Evolutionary conservation across 140 eudicot species (phyloP).

Genomic region (Senecio squalidus): DNA sequence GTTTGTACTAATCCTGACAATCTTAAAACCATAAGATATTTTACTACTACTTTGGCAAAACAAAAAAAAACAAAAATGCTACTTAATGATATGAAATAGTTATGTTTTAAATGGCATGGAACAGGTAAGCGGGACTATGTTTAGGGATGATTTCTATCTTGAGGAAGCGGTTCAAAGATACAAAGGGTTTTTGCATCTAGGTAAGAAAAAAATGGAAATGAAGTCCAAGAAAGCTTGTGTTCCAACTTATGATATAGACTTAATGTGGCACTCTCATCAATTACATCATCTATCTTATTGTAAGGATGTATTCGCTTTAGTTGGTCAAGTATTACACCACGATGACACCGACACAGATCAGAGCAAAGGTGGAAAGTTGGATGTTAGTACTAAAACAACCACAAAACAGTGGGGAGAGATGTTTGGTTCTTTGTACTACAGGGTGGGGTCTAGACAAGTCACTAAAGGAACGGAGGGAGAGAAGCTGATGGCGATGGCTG

Average conservation of each 20-base stretch:
- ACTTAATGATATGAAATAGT: background rate
- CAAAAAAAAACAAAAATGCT: no score
- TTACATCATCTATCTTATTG: slow-evolving; percentile 43
- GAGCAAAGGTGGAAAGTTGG: slow-evolving; percentile 50
- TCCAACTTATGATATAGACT: slow-evolving; percentile 67
- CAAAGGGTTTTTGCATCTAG: slow-evolving; percentile 63
- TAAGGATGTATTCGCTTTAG: slow-evolving; percentile 30
- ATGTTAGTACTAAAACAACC: slow-evolving; percentile 39
- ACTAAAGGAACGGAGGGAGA: no score
- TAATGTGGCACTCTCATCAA: slow-evolving; percentile 74
- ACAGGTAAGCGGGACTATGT: slow-evolving; percentile 41
- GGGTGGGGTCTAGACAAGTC: slow-evolving; percentile 56
- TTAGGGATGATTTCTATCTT: slow-evolving; percentile 35
- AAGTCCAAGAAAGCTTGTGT: slow-evolving; percentile 36
- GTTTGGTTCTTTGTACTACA: slow-evolving; percentile 48
- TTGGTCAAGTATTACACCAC: slow-evolving; percentile 50
- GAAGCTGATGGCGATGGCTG: no score
- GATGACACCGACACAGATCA: slow-evolving; percentile 62
- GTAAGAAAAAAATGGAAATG: slow-evolving; percentile 42
- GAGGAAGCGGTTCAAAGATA: slow-evolving; percentile 57
- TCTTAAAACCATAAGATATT: no score
- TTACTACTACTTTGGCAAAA: no score
- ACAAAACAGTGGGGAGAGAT: slow-evolving; percentile 45
- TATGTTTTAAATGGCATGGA: background rate
- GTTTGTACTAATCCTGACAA: no score